These are phyloP conservation scores for Botryotinia globosa DNA, from an alignment of 2,329 filamentous ascomycete genomes.

Conservation along the genomic window DNA sequence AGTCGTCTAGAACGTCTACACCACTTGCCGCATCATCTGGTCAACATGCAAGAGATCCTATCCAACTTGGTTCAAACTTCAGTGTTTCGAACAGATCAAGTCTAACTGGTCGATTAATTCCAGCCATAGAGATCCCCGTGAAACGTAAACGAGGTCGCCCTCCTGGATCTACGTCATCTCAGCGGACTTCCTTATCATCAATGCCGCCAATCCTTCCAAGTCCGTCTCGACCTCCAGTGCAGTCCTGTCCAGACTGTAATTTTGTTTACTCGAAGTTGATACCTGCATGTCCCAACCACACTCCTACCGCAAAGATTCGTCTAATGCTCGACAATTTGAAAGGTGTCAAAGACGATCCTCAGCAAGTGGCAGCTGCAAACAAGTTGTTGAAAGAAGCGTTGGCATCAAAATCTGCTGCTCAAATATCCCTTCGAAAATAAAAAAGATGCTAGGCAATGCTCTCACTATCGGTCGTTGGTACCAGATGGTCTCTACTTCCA, in stretches of 20 bases:
- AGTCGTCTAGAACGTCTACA: background rate
- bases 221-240: background rate
- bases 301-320: background rate
- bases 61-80: background rate
- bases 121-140: conserved; percentile 3
- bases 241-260: background rate
- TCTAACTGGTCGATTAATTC: background rate
- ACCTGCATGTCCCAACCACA: background rate
- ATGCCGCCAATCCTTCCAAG: background rate
- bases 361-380: background rate
- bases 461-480: background rate
- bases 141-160: conserved; percentile 13
- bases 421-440: background rate
- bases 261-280: background rate
- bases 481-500: background rate
- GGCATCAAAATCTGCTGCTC: background rate
- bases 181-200: background rate
- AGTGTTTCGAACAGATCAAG: background rate
- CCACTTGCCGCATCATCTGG: background rate
- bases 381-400: background rate
- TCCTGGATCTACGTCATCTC: background rate
- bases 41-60: background rate
- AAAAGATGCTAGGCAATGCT: background rate
- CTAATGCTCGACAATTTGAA: conserved; percentile 14
- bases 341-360: background rate